Evolutionary conservation across 768 basidiomycete species (phyloP).

Genomic region (Boletus subparvulus): DNA sequence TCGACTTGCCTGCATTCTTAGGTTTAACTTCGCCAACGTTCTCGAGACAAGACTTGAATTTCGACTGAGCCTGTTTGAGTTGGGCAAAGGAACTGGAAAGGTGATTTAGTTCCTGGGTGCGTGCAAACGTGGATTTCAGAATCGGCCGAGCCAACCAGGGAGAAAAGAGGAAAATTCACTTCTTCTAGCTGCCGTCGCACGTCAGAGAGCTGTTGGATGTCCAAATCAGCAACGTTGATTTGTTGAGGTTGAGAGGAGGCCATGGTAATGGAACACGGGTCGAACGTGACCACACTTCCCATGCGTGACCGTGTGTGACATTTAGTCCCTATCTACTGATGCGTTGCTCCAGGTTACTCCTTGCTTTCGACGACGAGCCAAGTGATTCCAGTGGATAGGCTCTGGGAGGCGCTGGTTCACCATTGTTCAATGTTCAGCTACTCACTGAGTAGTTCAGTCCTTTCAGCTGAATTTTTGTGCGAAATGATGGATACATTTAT

Average conservation of each 20-base stretch:
- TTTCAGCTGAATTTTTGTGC: background rate
- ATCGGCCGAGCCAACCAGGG: background rate
- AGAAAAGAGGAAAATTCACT: constrained; percentile 39
- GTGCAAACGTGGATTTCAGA: background rate
- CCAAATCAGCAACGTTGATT: constrained; percentile 79
- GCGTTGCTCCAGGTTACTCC: too few species aligned
- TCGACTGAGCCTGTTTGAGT: constrained; percentile 88
- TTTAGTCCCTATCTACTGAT: constrained; percentile 3
- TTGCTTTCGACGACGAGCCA: too few species aligned
- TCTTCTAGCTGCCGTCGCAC: constrained; percentile 92
- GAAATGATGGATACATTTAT: background rate
- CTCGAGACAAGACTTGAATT: constrained; percentile 85
- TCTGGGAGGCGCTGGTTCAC: background rate
- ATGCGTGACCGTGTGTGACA: constrained; percentile 13
- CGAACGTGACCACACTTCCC: constrained; percentile 1
- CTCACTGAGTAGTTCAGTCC: too few species aligned
- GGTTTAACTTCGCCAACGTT: constrained; percentile 75
- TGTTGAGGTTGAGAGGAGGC: constrained; percentile 56
- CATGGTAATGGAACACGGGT: constrained; percentile 25
- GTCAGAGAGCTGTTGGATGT: constrained; percentile 81
- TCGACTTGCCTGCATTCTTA: constrained; percentile 54
- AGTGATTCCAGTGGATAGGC: too few species aligned
- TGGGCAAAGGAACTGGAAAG: constrained; percentile 90
- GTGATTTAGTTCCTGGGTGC: constrained; percentile 81
- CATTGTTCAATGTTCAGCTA: background rate